Conservation (phyloP, 805 yeast genomes). For the Lipomyces starkeyi region DNA sequence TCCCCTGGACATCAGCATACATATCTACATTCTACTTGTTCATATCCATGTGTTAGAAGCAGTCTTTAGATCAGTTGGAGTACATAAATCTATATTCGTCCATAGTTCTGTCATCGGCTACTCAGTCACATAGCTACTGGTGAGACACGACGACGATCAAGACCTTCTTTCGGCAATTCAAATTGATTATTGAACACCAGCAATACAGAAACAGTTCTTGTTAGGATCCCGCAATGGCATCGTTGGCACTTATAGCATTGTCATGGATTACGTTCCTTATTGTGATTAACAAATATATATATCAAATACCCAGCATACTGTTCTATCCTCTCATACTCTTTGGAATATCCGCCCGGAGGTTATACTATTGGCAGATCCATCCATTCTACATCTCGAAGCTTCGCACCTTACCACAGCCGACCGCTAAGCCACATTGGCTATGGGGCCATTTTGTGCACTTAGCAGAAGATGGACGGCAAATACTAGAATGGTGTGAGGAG, state of each 20-base stretch:
- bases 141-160: not conserved
- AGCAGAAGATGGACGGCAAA: slow-evolving; percentile 8
- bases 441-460: slow-evolving; percentile 23
- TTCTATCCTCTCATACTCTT: slow-evolving; percentile 16
- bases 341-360: not conserved
- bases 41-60: not conserved
- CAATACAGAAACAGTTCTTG: not conserved
- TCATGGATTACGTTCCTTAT: not conserved
- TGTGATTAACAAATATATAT: slow-evolving; percentile 4
- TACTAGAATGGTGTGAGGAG: slow-evolving; percentile 20
- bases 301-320: slow-evolving; percentile 2
- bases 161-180: not conserved
- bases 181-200: not conserved
- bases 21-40: too few relatives aligned
- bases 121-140: not conserved
- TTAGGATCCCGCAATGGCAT: not conserved
- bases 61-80: not conserved
- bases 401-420: slow-evolving; percentile 22
- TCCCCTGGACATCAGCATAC: too few relatives aligned
- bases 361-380: slow-evolving; percentile 25
- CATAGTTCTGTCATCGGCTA: not conserved
- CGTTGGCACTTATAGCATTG: not conserved
- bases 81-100: not conserved
- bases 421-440: slow-evolving; percentile 11
- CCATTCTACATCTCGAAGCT: slow-evolving; percentile 29